Conservation (phyloP, 2,329 filamentous ascomycete genomes). For the Xylariaceae sp. region DNA sequence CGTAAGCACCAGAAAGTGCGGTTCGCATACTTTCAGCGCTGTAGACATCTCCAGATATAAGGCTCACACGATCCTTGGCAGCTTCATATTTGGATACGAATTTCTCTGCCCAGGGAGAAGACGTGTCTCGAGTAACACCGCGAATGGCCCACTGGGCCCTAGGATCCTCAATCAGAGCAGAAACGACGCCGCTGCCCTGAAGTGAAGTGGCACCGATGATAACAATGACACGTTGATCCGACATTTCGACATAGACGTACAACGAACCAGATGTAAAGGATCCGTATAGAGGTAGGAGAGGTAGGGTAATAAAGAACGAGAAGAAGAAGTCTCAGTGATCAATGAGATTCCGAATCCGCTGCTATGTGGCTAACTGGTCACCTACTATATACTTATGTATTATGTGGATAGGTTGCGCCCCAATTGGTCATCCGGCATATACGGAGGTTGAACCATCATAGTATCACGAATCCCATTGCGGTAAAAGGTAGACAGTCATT, state of each 20-base stretch:
- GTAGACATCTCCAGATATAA: slow-evolving; percentile 14
- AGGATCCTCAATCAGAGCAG: slow-evolving; percentile 11
- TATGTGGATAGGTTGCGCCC: background rate
- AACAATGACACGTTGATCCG: slow-evolving; percentile 13
- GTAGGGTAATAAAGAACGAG: background rate
- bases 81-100: slow-evolving; percentile 7
- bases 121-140: slow-evolving; percentile 13
- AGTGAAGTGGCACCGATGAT: slow-evolving; percentile 12
- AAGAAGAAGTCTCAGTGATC: slow-evolving; percentile 1
- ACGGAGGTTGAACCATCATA: background rate
- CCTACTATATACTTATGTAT: background rate
- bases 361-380: background rate
- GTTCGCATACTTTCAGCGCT: slow-evolving; percentile 8
- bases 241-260: slow-evolving; percentile 8
- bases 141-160: slow-evolving; percentile 9
- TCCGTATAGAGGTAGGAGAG: background rate
- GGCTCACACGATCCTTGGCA: slow-evolving; percentile 14
- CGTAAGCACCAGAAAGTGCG: slow-evolving; percentile 16
- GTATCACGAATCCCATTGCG: background rate
- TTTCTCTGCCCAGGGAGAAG: slow-evolving; percentile 14
- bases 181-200: slow-evolving; percentile 13
- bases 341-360: background rate
- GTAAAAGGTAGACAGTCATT: background rate
- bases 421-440: slow-evolving; percentile 7
- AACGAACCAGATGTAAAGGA: background rate